Conservation (phyloP, 2,329 filamentous ascomycete genomes). For the Chrysoporthe puriensis region DNA sequence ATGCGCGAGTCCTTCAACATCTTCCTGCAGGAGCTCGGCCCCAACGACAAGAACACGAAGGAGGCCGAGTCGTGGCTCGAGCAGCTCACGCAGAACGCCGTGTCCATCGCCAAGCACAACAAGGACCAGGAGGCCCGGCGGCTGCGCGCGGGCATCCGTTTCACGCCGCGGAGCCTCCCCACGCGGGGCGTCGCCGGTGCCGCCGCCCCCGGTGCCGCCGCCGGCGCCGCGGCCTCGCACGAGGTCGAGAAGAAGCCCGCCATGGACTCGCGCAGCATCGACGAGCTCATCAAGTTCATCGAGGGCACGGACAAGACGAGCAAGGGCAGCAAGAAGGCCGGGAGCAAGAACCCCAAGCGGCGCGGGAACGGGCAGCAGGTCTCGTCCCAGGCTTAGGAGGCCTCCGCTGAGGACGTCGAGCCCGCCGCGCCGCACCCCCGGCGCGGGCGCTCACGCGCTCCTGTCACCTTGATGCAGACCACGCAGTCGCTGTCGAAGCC, state of each 20-base stretch:
- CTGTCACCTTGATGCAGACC: not conserved
- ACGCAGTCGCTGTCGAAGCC: not conserved
- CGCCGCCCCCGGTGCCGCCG: slow-evolving; percentile 38
- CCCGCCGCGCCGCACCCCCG: not conserved
- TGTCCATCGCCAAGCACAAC: slow-evolving; percentile 90
- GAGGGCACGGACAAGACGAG: slow-evolving; percentile 69
- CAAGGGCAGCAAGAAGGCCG: slow-evolving; percentile 39
- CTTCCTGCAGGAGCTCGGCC: slow-evolving; percentile 83
- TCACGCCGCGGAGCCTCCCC: slow-evolving; percentile 66
- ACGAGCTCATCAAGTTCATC: slow-evolving; percentile 93
- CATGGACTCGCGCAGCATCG: slow-evolving; percentile 82
- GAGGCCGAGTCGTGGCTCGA: slow-evolving; percentile 97
- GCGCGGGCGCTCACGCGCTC: too few species aligned
- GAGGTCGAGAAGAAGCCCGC: slow-evolving; percentile 36
- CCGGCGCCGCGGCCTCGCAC: slow-evolving; percentile 32
- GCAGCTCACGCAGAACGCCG: slow-evolving; percentile 93
- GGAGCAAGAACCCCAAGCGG: slow-evolving; percentile 58
- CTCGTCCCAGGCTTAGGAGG: slow-evolving; percentile 20
- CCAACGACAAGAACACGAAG: slow-evolving; percentile 96
- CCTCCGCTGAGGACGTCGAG: not conserved
- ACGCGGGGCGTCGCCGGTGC: slow-evolving; percentile 47
- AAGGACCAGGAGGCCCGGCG: slow-evolving; percentile 81
- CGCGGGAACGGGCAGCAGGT: slow-evolving; percentile 43
- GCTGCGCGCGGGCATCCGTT: slow-evolving; percentile 70
- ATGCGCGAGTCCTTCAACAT: slow-evolving; percentile 98